These are phyloP conservation scores for Penicillium chermesinum DNA, from an alignment of 495 filamentous ascomycete genomes.

Conservation along the genomic window DNA sequence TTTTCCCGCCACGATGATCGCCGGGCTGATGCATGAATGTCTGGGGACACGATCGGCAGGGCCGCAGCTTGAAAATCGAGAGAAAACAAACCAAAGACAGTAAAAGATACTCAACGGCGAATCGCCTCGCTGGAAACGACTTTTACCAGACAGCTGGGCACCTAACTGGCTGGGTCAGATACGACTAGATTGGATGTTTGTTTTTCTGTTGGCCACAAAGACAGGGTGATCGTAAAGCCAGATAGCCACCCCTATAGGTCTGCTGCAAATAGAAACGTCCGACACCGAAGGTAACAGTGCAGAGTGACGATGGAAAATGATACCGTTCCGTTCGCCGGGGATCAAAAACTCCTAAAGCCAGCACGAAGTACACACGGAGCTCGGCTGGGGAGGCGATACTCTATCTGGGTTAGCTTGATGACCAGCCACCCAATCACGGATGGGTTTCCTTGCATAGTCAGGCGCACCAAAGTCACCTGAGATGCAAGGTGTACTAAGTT, in stretches of 20 bases:
- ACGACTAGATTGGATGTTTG: no score
- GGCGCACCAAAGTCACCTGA: conserved; percentile 30
- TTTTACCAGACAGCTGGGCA: no score
- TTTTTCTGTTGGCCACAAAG: no score
- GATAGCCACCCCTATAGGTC: not conserved
- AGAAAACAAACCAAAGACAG: not conserved
- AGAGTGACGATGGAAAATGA: conserved; percentile 26
- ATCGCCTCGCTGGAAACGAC: no score
- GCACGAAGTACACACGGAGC: not conserved
- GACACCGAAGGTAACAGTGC: conserved; percentile 32
- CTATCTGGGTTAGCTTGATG: not conserved
- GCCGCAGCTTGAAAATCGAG: not conserved
- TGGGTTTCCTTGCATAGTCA: conserved; percentile 26
- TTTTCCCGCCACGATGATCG: conserved; percentile 6
- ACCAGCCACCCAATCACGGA: conserved; percentile 19
- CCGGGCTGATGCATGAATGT: conserved; percentile 1
- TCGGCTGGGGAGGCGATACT: not conserved
- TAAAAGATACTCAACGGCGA: not conserved
- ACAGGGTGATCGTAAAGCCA: no score
- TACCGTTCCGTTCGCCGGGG: conserved; percentile 16
- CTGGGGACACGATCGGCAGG: conserved; percentile 17
- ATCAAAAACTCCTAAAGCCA: not conserved
- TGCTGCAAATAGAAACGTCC: conserved; percentile 10
- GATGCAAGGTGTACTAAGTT: conserved; percentile 41
- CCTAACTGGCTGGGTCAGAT: no score